Evolutionary conservation across 495 filamentous ascomycete species (phyloP).

Genomic region (Aspergillus sclerotioniger): DNA sequence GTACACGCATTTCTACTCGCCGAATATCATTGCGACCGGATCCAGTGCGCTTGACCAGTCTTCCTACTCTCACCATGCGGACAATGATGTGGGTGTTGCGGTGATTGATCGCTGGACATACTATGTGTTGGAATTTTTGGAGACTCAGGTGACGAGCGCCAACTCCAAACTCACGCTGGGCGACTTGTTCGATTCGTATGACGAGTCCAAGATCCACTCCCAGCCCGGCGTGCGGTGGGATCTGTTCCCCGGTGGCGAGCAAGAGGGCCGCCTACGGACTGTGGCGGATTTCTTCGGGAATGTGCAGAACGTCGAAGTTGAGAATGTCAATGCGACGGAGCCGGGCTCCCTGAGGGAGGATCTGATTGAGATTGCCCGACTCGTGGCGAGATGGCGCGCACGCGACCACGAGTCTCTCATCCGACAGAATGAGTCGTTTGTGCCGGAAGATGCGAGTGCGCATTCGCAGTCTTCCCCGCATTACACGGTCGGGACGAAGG

Average conservation of each 20-base stretch:
- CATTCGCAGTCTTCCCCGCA: constrained; percentile 24
- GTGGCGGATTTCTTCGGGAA: constrained; percentile 99
- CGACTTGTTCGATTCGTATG: constrained; percentile 93
- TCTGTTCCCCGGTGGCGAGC: constrained; percentile 77
- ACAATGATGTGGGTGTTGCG: constrained; percentile 95
- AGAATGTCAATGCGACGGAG: constrained; percentile 52
- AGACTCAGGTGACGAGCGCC: constrained; percentile 80
- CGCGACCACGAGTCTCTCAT: constrained; percentile 35
- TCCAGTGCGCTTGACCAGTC: constrained; percentile 91
- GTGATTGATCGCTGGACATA: constrained; percentile 99
- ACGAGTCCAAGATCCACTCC: constrained; percentile 89
- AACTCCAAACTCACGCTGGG: constrained; percentile 83
- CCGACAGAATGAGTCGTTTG: constrained; percentile 33
- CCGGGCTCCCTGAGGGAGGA: constrained; percentile 69
- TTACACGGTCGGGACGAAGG: constrained; percentile 32
- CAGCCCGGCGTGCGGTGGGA: constrained; percentile 92
- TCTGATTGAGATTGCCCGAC: constrained; percentile 61
- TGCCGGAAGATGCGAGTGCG: constrained; percentile 24
- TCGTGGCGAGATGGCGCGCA: constrained; percentile 50
- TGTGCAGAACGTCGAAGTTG: constrained; percentile 93
- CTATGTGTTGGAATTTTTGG: constrained; percentile 96
- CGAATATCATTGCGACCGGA: constrained; percentile 94
- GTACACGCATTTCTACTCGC: constrained; percentile 96
- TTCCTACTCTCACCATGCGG: constrained; percentile 93
- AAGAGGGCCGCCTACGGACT: constrained; percentile 68